Evolutionary conservation across 352 stramenopile species (phyloP), one percentile per base, ranked within the genome.

Genomic region (Aphanomyces stellatus): DNA sequence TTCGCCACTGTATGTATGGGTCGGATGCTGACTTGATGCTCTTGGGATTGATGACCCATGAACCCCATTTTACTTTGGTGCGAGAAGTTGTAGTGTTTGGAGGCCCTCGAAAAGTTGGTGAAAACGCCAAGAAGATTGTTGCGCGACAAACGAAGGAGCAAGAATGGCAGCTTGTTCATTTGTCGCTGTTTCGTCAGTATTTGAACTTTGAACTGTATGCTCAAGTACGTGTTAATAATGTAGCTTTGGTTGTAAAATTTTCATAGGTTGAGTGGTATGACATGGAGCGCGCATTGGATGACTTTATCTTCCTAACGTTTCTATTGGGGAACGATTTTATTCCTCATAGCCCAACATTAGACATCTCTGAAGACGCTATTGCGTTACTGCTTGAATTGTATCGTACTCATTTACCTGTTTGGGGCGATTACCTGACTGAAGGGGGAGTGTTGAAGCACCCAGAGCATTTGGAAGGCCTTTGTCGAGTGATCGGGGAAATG

Each of bases 221-320:
- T 0, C 19, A 62, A 1, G 60, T 67, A 67, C 10, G 27, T 31
- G 10, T 22, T 11, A 3, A 5, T 53, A 11, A 27, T n/a, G 13
- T 11, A 19, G 51, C 40, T 53, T 13, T 10, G 59, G 17, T 35
- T 19, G 15, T 65, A 51, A 88, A 2, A 5, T 24, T 64, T 37
- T 27, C 3, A 24, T 46, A 70, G 64, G 56, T 69, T 4, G 24
- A 74, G 88, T 63, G 81, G 80, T 72, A 71, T 31, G 76, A 96
- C 74, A 69, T 94, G 24, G 98, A 99, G 74, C 83, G 96, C 19
- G 91, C 98, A 63, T 93, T 99, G 67, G 97, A 99, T 77, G 98
- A 99, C 74, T 99, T 99, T 75, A 98, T 99, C 8, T 90, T 99
- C 70, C 85, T 99, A 59, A 99, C 96, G n/a, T 99, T 99, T 74